Evolutionary conservation across 768 basidiomycete species (phyloP).

Genomic region (Xerocomellus intermedius): DNA sequence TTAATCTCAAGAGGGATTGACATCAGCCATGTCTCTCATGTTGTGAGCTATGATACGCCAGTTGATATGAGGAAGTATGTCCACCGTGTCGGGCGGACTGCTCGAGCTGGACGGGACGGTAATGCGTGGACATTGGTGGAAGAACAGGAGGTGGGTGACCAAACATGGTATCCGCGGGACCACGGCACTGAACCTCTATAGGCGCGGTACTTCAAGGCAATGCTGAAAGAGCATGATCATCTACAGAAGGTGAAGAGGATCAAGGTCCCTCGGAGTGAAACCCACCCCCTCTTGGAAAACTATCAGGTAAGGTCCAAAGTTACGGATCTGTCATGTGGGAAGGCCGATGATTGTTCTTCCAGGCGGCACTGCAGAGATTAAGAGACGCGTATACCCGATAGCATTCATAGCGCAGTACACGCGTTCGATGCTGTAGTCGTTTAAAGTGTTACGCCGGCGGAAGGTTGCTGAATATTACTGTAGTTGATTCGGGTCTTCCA

Average conservation of each 20-base stretch:
- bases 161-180: background rate
- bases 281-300: slow-evolving; percentile 49
- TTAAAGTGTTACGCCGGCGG: background rate
- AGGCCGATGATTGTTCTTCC: slow-evolving; percentile 4
- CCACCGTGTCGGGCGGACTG: slow-evolving; percentile 94
- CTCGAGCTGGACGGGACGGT: slow-evolving; percentile 85
- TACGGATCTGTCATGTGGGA: background rate
- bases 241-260: slow-evolving; percentile 65
- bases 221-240: slow-evolving; percentile 74
- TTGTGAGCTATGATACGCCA: slow-evolving; percentile 93
- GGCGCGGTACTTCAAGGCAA: slow-evolving; percentile 86
- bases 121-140: slow-evolving; percentile 96
- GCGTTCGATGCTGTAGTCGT: background rate
- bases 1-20: slow-evolving; percentile 95
- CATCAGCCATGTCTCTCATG: slow-evolving; percentile 87
- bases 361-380: slow-evolving; percentile 31
- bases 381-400: slow-evolving; percentile 29
- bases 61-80: slow-evolving; percentile 99
- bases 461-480: background rate
- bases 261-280: slow-evolving; percentile 59
- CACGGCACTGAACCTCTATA: slow-evolving; percentile 28
- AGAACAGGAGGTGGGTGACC: slow-evolving; percentile 72
- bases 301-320: slow-evolving; percentile 61
- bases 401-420: background rate
- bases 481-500: too few relatives aligned